Evolutionary conservation across 2,329 filamentous ascomycete genomes (phyloP).

Genomic region (Alternaria hordeiaustralica): DNA sequence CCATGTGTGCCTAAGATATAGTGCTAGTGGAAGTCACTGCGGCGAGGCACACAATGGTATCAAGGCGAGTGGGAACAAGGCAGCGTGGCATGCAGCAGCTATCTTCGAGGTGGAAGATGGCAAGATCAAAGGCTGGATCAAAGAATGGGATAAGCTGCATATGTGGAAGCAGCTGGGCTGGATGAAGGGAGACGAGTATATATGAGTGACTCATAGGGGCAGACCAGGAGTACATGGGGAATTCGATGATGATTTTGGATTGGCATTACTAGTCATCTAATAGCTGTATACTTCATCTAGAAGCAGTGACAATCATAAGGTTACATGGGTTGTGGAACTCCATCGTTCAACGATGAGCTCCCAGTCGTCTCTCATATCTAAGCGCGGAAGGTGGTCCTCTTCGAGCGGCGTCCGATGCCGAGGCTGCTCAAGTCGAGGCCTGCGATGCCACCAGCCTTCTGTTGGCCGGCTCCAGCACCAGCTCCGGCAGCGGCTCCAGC

Average conservation of each 20-base stretch:
- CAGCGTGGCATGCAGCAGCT: conserved; percentile 48
- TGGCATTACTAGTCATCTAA: background rate
- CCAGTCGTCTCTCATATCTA: background rate
- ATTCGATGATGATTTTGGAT: background rate
- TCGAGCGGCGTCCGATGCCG: conserved; percentile 12
- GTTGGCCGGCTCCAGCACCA: background rate
- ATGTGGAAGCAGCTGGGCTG: conserved; percentile 24
- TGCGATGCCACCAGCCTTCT: conserved; percentile 6
- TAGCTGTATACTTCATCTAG: background rate
- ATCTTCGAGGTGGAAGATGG: conserved; percentile 49
- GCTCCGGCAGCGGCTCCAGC: conserved; percentile 9
- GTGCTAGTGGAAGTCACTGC: conserved; percentile 47
- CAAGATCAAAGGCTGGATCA: conserved; percentile 47
- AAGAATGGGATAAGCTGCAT: conserved; percentile 46
- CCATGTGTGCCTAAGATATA: conserved; percentile 47
- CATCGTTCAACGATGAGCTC: background rate
- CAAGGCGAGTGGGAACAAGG: conserved; percentile 37
- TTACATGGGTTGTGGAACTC: background rate
- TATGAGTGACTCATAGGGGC: background rate
- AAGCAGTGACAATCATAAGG: background rate
- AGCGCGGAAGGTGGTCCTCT: conserved; percentile 20
- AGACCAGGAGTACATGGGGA: background rate
- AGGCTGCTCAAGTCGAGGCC: conserved; percentile 8
- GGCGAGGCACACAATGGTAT: conserved; percentile 48
- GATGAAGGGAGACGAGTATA: conserved; percentile 17